Evolutionary conservation across 148 eudicot species (phyloP), one percentile per base, ranked within the genome.

Genomic region (Linanthus parryae): DNA sequence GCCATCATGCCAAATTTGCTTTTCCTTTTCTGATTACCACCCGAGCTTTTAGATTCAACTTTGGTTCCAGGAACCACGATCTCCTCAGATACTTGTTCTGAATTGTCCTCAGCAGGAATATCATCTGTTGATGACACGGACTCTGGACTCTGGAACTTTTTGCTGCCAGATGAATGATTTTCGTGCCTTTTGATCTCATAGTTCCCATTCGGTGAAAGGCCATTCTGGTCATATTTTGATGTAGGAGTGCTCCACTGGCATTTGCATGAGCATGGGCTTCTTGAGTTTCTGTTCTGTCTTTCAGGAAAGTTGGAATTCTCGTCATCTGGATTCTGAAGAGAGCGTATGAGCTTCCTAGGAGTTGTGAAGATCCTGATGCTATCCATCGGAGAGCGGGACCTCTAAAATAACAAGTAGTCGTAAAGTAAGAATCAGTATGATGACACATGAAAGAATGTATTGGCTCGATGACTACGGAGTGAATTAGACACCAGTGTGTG

Each of bases 61-160:
- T 60, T 47, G 7, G 33, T 63, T 44, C 10, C 63, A 46, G 57
- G 46, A 61, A 46, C 41, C 37, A 24, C 41, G n/a, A n/a, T n/a
- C 52, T 67, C 64, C 33, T 40, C 14, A 51, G 59, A 19, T 30
- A 52, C 59, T 16, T 52, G 61, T 24, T n/a, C n/a, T n/a, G 34
- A 42, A 53, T 66, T 56, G 15, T 42, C 59, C 29, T 24, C 33
- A 15, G 53, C 9, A 35, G 56, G 48, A 29, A 61, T 19, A 64
- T 83, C 73, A 50, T 78, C 85, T 26, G 80, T 78, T 18, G 92
- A 83, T 13, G 85, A 80, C 49, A 90, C 88, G 28, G 95, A 90
- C 62, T 90, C 91, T 61, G 85, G 48, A 18, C 51, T 64, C 17
- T 36, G 38, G 22, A 44, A 47, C 43, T 59, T 63, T 48, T 72